Percentiles rank a stretch among this genome's conserved stretches.
phyloP scores from a whole-genome alignment of 495 filamentous ascomycete species.

The Podospora bellae-mahoneyi region DNA sequence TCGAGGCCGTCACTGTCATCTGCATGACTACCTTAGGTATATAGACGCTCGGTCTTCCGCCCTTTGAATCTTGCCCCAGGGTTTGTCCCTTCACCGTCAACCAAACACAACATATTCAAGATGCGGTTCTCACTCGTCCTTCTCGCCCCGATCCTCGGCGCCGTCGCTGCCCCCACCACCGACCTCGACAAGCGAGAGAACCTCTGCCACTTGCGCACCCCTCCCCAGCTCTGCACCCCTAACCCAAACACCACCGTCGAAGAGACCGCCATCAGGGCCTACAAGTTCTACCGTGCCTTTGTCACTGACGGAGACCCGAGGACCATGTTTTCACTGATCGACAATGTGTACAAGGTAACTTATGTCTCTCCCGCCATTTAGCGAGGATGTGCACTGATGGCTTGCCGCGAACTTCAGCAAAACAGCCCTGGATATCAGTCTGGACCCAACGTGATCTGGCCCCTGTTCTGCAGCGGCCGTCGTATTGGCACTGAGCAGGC shows the following conservation, averaged over 20 bases:
- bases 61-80: neutral
- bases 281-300: constrained; percentile 49
- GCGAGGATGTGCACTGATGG: neutral
- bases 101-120: neutral
- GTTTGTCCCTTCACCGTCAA: neutral
- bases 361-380: too few species aligned
- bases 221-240: constrained; percentile 41
- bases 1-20: neutral
- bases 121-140: constrained; percentile 13
- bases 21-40: neutral
- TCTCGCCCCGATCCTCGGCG: constrained; percentile 17
- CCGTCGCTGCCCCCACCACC: constrained; percentile 31
- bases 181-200: constrained; percentile 41
- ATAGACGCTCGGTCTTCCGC: neutral
- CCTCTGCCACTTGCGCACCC: constrained; percentile 39
- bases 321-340: constrained; percentile 49
- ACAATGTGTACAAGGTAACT: constrained; percentile 21
- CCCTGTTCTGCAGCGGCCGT: constrained; percentile 42
- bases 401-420: constrained; percentile 34
- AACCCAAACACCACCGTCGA: constrained; percentile 40
- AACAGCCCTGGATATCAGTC: constrained; percentile 42
- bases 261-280: constrained; percentile 45
- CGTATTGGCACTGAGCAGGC: constrained; percentile 39
- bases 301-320: constrained; percentile 46
- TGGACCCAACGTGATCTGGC: constrained; percentile 42